Conservation (phyloP, 2,329 filamentous ascomycete species). For the Beauveria sp. region DNA sequence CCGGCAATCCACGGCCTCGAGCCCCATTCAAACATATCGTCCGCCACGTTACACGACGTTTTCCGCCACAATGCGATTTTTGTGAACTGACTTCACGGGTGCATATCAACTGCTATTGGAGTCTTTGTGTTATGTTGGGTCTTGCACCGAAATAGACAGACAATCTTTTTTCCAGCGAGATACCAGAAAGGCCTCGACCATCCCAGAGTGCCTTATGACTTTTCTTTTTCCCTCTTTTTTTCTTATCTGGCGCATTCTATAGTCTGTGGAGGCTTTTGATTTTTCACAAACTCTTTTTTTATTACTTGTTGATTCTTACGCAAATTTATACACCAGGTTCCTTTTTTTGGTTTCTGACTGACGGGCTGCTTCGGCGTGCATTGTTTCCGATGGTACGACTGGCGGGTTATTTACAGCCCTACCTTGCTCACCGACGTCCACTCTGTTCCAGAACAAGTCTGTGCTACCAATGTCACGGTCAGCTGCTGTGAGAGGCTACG, state of each 20-base stretch:
- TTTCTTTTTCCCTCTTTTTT: not conserved
- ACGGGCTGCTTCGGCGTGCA: not conserved
- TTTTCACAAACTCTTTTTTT: conserved; percentile 4
- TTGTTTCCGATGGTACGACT: not conserved
- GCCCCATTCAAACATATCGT: not conserved
- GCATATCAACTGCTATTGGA: conserved; percentile 14
- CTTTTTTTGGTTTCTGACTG: not conserved
- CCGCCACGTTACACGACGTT: conserved; percentile 1
- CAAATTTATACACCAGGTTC: conserved; percentile 5
- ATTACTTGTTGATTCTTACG: conserved; percentile 1
- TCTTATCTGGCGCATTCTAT: conserved; percentile 9
- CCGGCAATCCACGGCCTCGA: not conserved
- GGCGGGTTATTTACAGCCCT: not conserved
- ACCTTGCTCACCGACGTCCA: too few relatives aligned
- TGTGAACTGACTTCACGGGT: conserved; percentile 3
- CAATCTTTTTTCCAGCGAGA: conserved; percentile 10
- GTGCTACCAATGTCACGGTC: too few relatives aligned
- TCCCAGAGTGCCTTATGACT: conserved; percentile 8
- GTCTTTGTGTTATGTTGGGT: conserved; percentile 13
- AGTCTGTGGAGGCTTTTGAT: conserved; percentile 6
- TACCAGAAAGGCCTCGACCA: conserved; percentile 9
- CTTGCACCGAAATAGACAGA: conserved; percentile 11
- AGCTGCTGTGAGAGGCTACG: too few relatives aligned
- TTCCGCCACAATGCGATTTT: not conserved
- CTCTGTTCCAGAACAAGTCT: too few relatives aligned